Evolutionary conservation across 345 rosid genomes (phyloP).

Genomic region (Acer campestre): DNA sequence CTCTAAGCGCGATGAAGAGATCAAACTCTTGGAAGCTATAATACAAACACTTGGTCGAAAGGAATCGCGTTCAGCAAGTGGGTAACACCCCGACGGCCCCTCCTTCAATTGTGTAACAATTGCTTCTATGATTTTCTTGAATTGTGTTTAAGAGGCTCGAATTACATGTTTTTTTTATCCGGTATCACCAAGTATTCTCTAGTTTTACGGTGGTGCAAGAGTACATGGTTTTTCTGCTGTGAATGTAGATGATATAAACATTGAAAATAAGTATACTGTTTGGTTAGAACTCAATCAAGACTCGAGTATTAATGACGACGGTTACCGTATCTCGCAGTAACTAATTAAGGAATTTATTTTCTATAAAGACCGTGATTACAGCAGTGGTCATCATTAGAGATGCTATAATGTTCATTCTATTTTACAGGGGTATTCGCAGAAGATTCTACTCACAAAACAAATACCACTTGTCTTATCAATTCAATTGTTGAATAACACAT

Average conservation of each 20-base stretch:
- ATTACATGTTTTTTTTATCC: not conserved
- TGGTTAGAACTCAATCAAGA: too few relatives aligned
- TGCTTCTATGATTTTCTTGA: not conserved
- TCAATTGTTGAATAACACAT: too few relatives aligned
- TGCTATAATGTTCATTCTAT: too few relatives aligned
- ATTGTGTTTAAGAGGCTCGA: not conserved
- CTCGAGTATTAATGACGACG: too few relatives aligned
- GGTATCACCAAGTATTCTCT: not conserved
- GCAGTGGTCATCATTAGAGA: too few relatives aligned
- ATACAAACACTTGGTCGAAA: conserved; percentile 88
- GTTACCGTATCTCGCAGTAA: too few relatives aligned
- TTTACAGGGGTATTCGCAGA: too few relatives aligned
- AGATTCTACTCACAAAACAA: too few relatives aligned
- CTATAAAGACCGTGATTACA: too few relatives aligned
- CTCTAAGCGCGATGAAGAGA: conserved; percentile 75
- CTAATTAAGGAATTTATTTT: too few relatives aligned
- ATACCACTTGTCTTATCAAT: too few relatives aligned
- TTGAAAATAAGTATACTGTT: too few relatives aligned
- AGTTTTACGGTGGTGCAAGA: not conserved
- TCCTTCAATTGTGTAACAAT: not conserved
- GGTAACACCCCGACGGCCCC: not conserved
- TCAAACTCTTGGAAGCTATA: conserved; percentile 90
- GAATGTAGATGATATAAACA: not conserved
- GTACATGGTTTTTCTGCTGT: not conserved
- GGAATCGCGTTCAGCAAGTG: conserved; percentile 35